These are phyloP conservation scores for Talaromyces funiculosus DNA, from an alignment of 2,329 filamentous ascomycete species.

Conservation along the genomic window DNA sequence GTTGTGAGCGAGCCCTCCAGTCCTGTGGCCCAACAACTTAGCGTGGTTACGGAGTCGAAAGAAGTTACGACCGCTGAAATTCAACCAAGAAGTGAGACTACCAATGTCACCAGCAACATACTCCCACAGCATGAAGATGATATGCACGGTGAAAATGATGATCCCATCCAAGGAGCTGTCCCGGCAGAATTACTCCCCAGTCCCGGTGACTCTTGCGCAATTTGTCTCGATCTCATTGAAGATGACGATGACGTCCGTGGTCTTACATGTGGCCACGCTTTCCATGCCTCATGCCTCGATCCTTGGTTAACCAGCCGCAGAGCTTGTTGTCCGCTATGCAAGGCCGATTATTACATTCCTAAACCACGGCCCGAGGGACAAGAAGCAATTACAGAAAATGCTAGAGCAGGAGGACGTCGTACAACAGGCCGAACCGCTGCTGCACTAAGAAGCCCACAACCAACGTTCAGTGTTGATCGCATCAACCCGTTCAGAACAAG, in stretches of 20 bases:
- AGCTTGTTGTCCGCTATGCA: slow-evolving; percentile 95
- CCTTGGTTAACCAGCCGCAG: slow-evolving; percentile 93
- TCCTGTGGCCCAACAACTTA: slow-evolving; percentile 16
- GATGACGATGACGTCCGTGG: slow-evolving; percentile 94
- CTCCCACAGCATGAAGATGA: background rate
- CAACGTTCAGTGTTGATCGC: slow-evolving; percentile 30
- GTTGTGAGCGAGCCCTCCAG: slow-evolving; percentile 15
- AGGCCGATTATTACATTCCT: slow-evolving; percentile 93
- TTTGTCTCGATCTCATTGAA: slow-evolving; percentile 90
- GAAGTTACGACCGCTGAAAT: background rate
- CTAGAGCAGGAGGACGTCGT: slow-evolving; percentile 27
- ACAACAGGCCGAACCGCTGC: slow-evolving; percentile 20
- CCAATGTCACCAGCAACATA: slow-evolving; percentile 5
- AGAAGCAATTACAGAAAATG: slow-evolving; percentile 24
- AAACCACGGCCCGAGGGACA: slow-evolving; percentile 68
- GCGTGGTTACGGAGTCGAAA: slow-evolving; percentile 11
- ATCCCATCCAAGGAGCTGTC: slow-evolving; percentile 74
- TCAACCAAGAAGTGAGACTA: background rate
- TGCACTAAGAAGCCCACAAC: slow-evolving; percentile 28
- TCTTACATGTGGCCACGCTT: slow-evolving; percentile 92
- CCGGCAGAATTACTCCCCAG: slow-evolving; percentile 74
- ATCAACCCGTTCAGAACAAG: slow-evolving; percentile 28
- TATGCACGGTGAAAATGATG: slow-evolving; percentile 46
- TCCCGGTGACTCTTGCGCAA: slow-evolving; percentile 89
- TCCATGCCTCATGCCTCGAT: slow-evolving; percentile 92